Base-by-base conservation (phyloP, 2,329 filamentous ascomycete species). In the Coniochaeta ligniaria region DNA sequence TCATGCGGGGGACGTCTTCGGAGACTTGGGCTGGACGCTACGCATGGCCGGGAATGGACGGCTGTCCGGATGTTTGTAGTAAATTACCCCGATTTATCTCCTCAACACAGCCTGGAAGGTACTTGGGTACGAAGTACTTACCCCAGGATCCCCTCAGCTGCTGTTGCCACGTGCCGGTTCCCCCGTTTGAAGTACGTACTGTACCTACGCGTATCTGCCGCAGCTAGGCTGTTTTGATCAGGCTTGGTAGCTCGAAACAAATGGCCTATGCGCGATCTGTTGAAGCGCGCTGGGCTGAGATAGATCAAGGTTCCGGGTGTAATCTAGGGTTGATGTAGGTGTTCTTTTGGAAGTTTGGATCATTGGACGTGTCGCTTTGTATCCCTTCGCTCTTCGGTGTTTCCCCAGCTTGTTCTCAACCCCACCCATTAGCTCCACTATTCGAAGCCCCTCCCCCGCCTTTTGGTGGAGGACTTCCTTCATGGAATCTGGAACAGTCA, bases 31-130 rank as follows among this genome's bases (percentile, higher is more conserved):
- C 20, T 47, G 2, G 20, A 47, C n/a, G 43, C 20, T 47, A 41
- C 43, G 24, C 22, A 52, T 52, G 47, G 47, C 47, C 47, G 47
- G 47, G n/a, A 52, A 52, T 24, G 47, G 47, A 52, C 47, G 47
- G 47, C 47, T 52, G 47, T 52, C 47, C 47, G 47, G 47, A 52
- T 52, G 47, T 52, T 52, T 52, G 47, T 28, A 24, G 28, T 52
- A 52, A 52, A 52, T 52, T 52, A 52, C 47, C 47, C 47, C 47
- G 47, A 52, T 52, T 52, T 52, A 52, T 17, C 47, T 52, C 20
- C n/a, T 24, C 43, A 47, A 22, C 20, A n/a, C n/a, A n/a, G n/a
- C n/a, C n/a, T n/a, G n/a, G 43, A 47, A 20, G n/a, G 43, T 47
- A 47, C 43, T 3, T 12, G n/a, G n/a, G n/a, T n/a, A n/a, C n/a